Conservation (phyloP, 148 eudicot species). For the Tetragonia tetragonoides region DNA sequence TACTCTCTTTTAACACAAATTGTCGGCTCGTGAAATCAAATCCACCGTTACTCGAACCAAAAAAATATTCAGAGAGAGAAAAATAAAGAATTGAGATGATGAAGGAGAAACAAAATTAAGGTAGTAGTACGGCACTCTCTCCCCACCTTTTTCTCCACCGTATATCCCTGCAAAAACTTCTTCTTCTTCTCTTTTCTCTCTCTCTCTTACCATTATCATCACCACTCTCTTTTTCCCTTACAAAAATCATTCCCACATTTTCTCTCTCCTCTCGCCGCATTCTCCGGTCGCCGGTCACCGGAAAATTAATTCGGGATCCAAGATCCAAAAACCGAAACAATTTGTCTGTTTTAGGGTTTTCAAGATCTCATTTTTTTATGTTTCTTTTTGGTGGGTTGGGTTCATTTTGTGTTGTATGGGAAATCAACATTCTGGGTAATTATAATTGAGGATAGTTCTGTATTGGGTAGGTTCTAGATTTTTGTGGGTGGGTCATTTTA, state of each 20-base stretch:
- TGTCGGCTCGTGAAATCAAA: conserved; percentile 25
- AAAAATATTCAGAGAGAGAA: background rate
- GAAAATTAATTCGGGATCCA: background rate
- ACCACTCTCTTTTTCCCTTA: background rate
- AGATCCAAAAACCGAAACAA: conserved; percentile 1
- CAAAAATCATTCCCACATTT: background rate
- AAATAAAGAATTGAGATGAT: background rate
- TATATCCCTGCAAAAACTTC: conserved; percentile 1
- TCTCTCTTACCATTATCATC: too few species aligned
- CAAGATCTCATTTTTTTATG: conserved; percentile 23
- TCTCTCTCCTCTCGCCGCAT: conserved; percentile 9
- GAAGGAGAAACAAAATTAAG: conserved; percentile 1
- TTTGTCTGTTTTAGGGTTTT: background rate
- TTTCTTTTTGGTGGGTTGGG: background rate
- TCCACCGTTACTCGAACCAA: conserved; percentile 9
- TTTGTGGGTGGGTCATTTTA: background rate
- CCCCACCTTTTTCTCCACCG: conserved; percentile 13
- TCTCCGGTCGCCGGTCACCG: conserved; percentile 22
- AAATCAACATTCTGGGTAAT: conserved; percentile 14
- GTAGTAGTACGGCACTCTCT: background rate
- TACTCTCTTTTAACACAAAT: background rate
- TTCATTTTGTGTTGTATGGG: background rate
- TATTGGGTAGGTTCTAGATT: conserved; percentile 20
- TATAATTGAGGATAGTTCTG: background rate
- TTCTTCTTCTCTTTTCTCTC: background rate